phyloP scores from a whole-genome alignment of 257 asterid species.

The Hygrophila difformis region DNA sequence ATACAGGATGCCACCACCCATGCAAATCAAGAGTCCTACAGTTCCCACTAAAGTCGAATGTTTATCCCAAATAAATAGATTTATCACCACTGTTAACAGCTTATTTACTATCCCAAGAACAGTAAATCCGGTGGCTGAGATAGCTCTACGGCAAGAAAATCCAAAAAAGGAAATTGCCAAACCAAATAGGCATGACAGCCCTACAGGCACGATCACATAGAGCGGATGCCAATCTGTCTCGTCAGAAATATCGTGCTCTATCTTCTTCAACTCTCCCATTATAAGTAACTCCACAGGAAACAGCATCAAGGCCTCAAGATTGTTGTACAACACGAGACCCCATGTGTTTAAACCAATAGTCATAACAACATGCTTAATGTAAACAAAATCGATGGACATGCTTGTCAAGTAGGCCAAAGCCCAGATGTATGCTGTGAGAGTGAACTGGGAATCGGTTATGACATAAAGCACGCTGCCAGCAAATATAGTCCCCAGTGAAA shows the following conservation, averaged over 20 bases:
- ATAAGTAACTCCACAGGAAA: constrained; percentile 85
- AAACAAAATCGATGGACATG: constrained; percentile 93
- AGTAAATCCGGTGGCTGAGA: constrained; percentile 93
- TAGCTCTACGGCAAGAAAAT: constrained; percentile 85
- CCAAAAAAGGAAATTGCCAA: constrained; percentile 90
- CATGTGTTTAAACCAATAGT: constrained; percentile 87
- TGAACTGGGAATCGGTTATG: constrained; percentile 76
- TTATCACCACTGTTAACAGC: constrained; percentile 81
- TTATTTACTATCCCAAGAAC: constrained; percentile 96
- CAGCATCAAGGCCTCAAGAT: constrained; percentile 84
- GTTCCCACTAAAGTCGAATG: constrained; percentile 84
- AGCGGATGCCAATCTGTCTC: constrained; percentile 71
- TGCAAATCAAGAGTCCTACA: constrained; percentile 80
- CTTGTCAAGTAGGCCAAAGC: constrained; percentile 82
- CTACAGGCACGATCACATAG: constrained; percentile 75
- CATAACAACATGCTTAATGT: constrained; percentile 94
- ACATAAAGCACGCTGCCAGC: constrained; percentile 87
- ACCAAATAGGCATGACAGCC: constrained; percentile 82
- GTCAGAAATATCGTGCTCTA: constrained; percentile 58
- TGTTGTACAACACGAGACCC: constrained; percentile 92
- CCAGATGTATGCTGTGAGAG: constrained; percentile 80
- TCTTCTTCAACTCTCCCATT: constrained; percentile 93
- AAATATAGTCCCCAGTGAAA: constrained; percentile 71
- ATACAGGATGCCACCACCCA: constrained; percentile 83
- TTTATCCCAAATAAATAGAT: constrained; percentile 83